Percentiles rank a stretch among this genome's conserved stretches.
Evolutionary conservation across 2,329 filamentous ascomycete genomes (phyloP).

Genomic region (Clonostachys chloroleuca): DNA sequence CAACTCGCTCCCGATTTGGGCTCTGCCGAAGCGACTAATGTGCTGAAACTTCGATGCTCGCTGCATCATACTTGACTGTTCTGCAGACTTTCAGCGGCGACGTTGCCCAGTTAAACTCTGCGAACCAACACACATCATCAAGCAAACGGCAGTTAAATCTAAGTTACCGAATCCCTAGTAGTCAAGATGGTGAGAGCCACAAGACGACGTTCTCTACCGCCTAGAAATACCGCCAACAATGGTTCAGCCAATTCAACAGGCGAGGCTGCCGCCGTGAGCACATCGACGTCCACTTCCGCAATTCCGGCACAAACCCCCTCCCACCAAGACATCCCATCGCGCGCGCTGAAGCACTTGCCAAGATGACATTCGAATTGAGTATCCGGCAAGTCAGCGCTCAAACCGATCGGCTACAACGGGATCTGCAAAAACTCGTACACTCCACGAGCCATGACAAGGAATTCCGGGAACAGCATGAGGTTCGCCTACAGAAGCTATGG

Average conservation of each 20-base stretch:
- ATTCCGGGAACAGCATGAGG: constrained; percentile 19
- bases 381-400: constrained; percentile 18
- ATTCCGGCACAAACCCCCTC: neutral
- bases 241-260: neutral
- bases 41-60: too few species aligned
- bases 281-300: neutral
- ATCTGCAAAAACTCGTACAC: constrained; percentile 16
- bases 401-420: constrained; percentile 19
- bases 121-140: too few species aligned
- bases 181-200: neutral
- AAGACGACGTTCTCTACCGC: constrained; percentile 1
- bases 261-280: neutral
- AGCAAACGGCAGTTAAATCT: too few species aligned
- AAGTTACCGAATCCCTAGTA: too few species aligned
- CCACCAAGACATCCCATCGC: constrained; percentile 8
- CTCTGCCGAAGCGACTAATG: too few species aligned
- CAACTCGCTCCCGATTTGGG: too few species aligned
- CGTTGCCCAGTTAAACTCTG: too few species aligned
- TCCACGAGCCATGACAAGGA: constrained; percentile 16
- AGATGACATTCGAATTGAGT: constrained; percentile 29
- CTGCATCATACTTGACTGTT: too few species aligned
- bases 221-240: constrained; percentile 2
- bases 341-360: constrained; percentile 24
- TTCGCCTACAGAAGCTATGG: constrained; percentile 18
- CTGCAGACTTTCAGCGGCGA: too few species aligned